A percentile compares a stretch with the other conserved stretches of the same genome.
Conservation (phyloP, 352 stramenopile species). For the Phytopythium vexans region DNA sequence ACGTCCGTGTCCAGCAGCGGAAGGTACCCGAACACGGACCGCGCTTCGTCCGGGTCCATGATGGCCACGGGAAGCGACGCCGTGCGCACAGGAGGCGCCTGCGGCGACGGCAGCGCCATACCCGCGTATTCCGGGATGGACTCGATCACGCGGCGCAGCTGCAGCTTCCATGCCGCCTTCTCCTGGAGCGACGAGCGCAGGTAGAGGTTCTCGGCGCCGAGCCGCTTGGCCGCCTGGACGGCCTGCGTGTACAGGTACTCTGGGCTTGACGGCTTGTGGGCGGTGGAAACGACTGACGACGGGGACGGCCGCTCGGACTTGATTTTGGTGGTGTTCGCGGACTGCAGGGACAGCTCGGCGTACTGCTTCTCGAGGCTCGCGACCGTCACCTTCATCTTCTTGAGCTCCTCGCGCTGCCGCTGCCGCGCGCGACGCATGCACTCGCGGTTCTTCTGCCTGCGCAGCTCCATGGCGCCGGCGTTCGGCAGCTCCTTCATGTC, state of each 20-base stretch:
- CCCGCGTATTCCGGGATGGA: slow-evolving; percentile 10
- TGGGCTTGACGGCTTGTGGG: background rate
- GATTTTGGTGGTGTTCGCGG: slow-evolving; percentile 7
- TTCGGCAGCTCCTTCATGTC: slow-evolving; percentile 16
- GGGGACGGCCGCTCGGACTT: background rate
- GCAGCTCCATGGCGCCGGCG: slow-evolving; percentile 21
- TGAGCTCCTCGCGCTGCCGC: slow-evolving; percentile 26
- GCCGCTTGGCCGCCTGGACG: slow-evolving; percentile 15
- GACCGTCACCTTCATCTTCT: slow-evolving; percentile 28
- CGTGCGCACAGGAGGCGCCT: background rate
- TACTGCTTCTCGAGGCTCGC: slow-evolving; percentile 35
- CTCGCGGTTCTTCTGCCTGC: slow-evolving; percentile 36
- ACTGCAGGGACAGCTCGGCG: slow-evolving; percentile 20
- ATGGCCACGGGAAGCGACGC: slow-evolving; percentile 7
- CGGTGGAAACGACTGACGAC: background rate
- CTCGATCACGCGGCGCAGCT: slow-evolving; percentile 26
- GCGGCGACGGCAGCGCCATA: background rate
- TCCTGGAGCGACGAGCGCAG: slow-evolving; percentile 36
- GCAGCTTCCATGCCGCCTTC: slow-evolving; percentile 25
- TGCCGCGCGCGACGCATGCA: slow-evolving; percentile 40
- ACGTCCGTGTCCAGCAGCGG: slow-evolving; percentile 26
- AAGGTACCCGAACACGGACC: slow-evolving; percentile 32
- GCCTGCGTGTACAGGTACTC: slow-evolving; percentile 17
- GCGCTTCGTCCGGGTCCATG: slow-evolving; percentile 21
- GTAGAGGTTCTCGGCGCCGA: slow-evolving; percentile 41